Percentiles rank a stretch among this genome's conserved stretches.
phyloP scores from a whole-genome alignment of 2,329 filamentous ascomycete species.

The Beauveria scarabaeidicola region DNA sequence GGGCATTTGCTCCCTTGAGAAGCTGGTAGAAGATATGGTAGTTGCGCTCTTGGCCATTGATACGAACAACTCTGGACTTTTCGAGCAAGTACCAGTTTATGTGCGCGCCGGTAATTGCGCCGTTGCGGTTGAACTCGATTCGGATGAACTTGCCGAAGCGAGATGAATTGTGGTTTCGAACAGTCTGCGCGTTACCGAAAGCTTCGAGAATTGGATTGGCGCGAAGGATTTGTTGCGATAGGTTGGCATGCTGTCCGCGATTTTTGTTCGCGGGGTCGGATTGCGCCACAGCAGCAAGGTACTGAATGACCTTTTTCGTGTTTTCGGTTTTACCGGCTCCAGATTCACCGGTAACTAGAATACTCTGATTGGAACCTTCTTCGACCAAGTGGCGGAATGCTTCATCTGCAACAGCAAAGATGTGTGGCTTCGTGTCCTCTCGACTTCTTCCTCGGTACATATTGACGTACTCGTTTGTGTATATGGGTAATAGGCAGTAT shows the following conservation, averaged over 20 bases:
- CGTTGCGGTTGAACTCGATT: conserved; percentile 82
- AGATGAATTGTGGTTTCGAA: conserved; percentile 96
- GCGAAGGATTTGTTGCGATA: conserved; percentile 91
- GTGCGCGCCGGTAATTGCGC: conserved; percentile 89
- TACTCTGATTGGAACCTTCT: conserved; percentile 93
- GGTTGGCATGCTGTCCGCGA: conserved; percentile 61
- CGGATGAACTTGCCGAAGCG: conserved; percentile 98
- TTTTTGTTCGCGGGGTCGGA: conserved; percentile 62
- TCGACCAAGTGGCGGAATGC: conserved; percentile 94
- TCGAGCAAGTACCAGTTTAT: conserved; percentile 98
- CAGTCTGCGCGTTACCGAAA: conserved; percentile 96
- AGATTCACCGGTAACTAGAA: conserved; percentile 94
- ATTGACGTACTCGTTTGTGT: conserved; percentile 92
- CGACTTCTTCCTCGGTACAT: conserved; percentile 91
- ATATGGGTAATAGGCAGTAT: conserved; percentile 90
- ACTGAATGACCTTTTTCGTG: conserved; percentile 99
- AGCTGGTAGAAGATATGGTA: conserved; percentile 98
- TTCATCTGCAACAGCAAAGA: conserved; percentile 95
- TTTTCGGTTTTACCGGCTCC: conserved; percentile 98
- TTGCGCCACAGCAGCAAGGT: conserved; percentile 87
- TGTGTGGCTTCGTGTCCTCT: conserved; percentile 94
- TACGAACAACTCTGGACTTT: conserved; percentile 90
- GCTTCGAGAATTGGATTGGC: conserved; percentile 97
- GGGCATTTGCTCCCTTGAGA: conserved; percentile 68
- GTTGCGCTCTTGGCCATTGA: conserved; percentile 82